Conservation (phyloP, 2,329 filamentous ascomycete genomes). For the Penicillium thymicola region DNA sequence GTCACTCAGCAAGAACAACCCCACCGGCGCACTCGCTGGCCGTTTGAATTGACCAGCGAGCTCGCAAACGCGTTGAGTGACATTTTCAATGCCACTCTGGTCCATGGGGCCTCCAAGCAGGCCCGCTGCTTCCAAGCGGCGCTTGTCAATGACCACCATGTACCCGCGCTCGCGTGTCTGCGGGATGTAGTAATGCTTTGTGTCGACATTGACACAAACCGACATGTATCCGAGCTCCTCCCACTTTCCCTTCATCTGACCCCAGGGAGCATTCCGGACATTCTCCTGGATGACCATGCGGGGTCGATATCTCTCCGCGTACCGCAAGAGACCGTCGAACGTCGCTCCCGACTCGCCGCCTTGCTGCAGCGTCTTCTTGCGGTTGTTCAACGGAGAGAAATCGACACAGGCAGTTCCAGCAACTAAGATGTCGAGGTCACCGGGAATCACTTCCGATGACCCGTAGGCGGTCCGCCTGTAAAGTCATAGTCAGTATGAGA, state of each 20-base stretch:
- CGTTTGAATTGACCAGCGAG: constrained; percentile 50
- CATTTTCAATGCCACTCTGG: constrained; percentile 2
- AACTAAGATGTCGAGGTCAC: constrained; percentile 61
- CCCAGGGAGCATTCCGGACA: constrained; percentile 61
- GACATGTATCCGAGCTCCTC: constrained; percentile 56
- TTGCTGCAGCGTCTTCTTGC: constrained; percentile 50
- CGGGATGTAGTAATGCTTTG: constrained; percentile 69
- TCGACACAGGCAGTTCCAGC: constrained; percentile 75
- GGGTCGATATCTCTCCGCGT: constrained; percentile 55
- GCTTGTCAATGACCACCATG: constrained; percentile 53
- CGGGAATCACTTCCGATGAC: constrained; percentile 54
- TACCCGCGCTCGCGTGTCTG: constrained; percentile 65
- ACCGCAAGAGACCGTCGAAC: constrained; percentile 59
- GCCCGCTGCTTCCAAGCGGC: constrained; percentile 19
- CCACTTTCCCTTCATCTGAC: constrained; percentile 47
- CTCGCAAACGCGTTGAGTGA: constrained; percentile 13
- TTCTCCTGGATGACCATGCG: constrained; percentile 70
- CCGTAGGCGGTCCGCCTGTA: constrained; percentile 65
- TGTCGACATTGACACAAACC: constrained; percentile 54
- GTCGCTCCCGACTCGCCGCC: constrained; percentile 65
- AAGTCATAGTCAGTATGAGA: constrained; percentile 5
- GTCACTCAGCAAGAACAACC: constrained; percentile 58
- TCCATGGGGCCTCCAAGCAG: constrained; percentile 35
- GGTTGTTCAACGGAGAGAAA: constrained; percentile 64
- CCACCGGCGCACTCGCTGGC: constrained; percentile 59